Evolutionary conservation across 108 stramenopile species (phyloP), one percentile per base, ranked within the genome.

Genomic region (Tribonema minus): DNA sequence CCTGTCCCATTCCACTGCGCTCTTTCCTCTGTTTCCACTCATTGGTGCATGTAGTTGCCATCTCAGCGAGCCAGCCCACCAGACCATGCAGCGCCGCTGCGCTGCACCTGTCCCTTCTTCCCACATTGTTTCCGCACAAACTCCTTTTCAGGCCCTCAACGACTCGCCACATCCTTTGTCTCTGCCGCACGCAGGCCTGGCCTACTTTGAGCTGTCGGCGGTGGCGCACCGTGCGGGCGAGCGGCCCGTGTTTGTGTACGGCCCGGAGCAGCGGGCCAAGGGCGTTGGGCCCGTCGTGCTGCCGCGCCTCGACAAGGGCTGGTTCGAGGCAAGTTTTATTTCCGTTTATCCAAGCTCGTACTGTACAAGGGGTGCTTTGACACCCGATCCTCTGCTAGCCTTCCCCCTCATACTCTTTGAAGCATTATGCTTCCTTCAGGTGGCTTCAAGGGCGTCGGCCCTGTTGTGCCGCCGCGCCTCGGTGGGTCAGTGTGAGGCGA

Each of bases 171-270:
- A n/a, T n/a, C n/a, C n/a, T n/a, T n/a, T n/a, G n/a, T n/a, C n/a
- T n/a, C 20, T 54, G 9, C 46, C 20, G 20, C 20, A 20, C 20
- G 46, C 46, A 54, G 46, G 46, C 46, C 20, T 54, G 46, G 9
- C 9, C 46, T 54, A 54, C 46, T 54, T 54, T 54, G 46, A 54
- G 9, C 15, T 54, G 20, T 9, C 46, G 20, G 46, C 46, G 15
- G 20, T 20, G 20, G 46, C 46, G 20, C 46, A 37, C 26, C 20
- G 67, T 4, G 67, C 33, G 3, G 26, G 67, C 7, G 67, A 67
- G 4, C 35, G 67, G 29, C 67, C 67, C 6, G 5, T 67, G 12
- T 67, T 67, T 39, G 35, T 67, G 67, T 67, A 67, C 28, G 67
- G 67, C 4, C 67, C 67, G 3, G 67, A 67, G 37, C 67, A 67